These are phyloP conservation scores for Butyriboletus appendiculatus DNA, from an alignment of 1,284 basidiomycete genomes.

Conservation along the genomic window DNA sequence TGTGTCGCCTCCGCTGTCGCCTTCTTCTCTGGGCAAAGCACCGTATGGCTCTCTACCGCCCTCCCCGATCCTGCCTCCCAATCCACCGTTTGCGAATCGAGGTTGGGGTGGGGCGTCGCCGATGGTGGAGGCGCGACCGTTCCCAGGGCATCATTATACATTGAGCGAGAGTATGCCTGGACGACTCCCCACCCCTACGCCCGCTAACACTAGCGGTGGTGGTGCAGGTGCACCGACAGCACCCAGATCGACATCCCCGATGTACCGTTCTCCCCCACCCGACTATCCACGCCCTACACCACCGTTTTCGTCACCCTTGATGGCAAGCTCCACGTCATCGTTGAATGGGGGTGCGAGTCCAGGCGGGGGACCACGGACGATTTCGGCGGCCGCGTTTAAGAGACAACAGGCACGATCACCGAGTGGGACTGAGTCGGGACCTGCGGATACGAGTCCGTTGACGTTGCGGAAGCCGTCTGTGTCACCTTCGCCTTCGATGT, in stretches of 20 bases:
- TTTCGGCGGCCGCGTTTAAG: slow-evolving; percentile 75
- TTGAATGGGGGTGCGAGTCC: slow-evolving; percentile 24
- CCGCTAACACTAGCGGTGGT: neutral
- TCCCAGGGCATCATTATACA: neutral
- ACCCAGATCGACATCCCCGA: slow-evolving; percentile 26
- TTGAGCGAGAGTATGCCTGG: slow-evolving; percentile 19
- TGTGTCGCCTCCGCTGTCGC: neutral
- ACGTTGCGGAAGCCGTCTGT: slow-evolving; percentile 39
- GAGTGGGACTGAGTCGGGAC: slow-evolving; percentile 17
- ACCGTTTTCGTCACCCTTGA: slow-evolving; percentile 34
- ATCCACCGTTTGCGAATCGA: slow-evolving; percentile 30
- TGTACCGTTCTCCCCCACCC: slow-evolving; percentile 41
- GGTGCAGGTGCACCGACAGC: neutral
- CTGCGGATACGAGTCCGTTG: slow-evolving; percentile 48
- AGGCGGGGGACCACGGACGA: slow-evolving; percentile 46
- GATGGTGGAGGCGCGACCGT: slow-evolving; percentile 11
- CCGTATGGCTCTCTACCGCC: slow-evolving; percentile 20
- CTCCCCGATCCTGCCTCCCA: slow-evolving; percentile 34
- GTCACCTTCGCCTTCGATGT: slow-evolving; percentile 8
- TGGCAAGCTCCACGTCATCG: slow-evolving; percentile 38
- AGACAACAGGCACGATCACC: slow-evolving; percentile 47
- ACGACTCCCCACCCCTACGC: slow-evolving; percentile 1
- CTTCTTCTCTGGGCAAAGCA: neutral
- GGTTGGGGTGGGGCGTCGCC: neutral
- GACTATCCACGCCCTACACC: slow-evolving; percentile 34